Evolutionary conservation across 2,329 filamentous ascomycete genomes (phyloP).

Genomic region (Aureobasidium sp.): DNA sequence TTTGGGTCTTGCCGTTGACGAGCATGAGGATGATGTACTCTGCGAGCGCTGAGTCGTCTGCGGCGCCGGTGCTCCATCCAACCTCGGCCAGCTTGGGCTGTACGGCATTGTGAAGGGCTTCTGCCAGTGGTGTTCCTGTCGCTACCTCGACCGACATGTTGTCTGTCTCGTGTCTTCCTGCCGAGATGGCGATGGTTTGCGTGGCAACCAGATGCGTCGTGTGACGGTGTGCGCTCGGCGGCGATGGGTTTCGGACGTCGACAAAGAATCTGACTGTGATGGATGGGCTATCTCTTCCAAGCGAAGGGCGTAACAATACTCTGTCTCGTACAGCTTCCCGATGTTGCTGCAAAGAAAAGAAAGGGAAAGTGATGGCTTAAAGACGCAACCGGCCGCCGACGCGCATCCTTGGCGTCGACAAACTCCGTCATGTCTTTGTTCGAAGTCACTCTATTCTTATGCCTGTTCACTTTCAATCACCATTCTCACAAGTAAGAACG

Average conservation of each 20-base stretch:
- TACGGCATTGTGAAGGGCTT: slow-evolving; percentile 73
- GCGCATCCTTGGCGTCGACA: background rate
- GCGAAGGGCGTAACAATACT: slow-evolving; percentile 5
- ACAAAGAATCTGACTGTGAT: background rate
- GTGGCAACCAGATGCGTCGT: slow-evolving; percentile 1
- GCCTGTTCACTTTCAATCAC: background rate
- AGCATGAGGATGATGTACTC: slow-evolving; percentile 98
- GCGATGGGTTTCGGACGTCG: background rate
- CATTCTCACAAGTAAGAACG: background rate
- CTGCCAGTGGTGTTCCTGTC: slow-evolving; percentile 73
- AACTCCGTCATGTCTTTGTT: background rate
- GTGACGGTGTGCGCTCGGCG: background rate
- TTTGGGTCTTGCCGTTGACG: slow-evolving; percentile 86
- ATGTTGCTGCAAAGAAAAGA: background rate
- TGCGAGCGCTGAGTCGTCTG: slow-evolving; percentile 73
- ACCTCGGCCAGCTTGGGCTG: slow-evolving; percentile 88
- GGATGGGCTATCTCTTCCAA: background rate
- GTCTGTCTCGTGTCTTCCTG: background rate
- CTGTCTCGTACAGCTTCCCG: background rate
- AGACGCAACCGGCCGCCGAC: slow-evolving; percentile 4
- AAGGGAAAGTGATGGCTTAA: slow-evolving; percentile 1
- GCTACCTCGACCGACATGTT: slow-evolving; percentile 71
- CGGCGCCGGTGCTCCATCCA: slow-evolving; percentile 79
- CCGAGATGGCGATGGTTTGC: background rate
- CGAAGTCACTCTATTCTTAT: background rate